Evolutionary conservation across 805 yeast species (phyloP), one percentile per base, ranked within the genome.

Genomic region (Starmerella asiatica): DNA sequence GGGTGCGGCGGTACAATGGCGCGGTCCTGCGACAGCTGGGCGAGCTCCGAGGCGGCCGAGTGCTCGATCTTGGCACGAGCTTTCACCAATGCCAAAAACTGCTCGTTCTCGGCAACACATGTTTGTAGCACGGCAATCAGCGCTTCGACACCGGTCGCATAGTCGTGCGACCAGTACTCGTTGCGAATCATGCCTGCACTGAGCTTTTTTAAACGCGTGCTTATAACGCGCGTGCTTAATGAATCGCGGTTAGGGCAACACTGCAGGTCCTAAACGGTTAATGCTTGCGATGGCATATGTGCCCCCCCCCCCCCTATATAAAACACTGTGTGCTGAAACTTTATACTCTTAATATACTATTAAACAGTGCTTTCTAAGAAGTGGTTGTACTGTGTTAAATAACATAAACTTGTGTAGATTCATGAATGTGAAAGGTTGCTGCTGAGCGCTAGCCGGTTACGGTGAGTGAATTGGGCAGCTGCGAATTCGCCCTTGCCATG

Each of bases 101-200:
- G 78, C 28, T 71, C 72, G 56, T 78, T 76, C 56, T 83, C 93
- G 24, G 62, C 65, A 39, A 78, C 65, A 0, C 93, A 91, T 47
- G 58, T 59, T 18, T 42, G 44, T 36, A 63, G 51, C 38, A 61
- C 60, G 34, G 45, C 55, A 37, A 59, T 50, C 23, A 64, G 53
- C 26, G 59, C 54, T 20, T 50, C 46, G 16, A 62, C 47, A 7
- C 68, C 68, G 24, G 54, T 34, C 21, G 40, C 29, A 39, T 60
- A 56, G 46, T 57, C 63, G 32, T 54, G 56, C 7, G 63, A 44
- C 62, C 62, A 57, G 47, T 60, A 60, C 27, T 46, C 36, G 26
- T 50, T 44, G 26, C 45, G 48, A 40, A 58, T 51, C 54, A 48
- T 46, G 6, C 11, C 23, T 21, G 32, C 9, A 8, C 9, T 12